Conservation (phyloP, 2,329 filamentous ascomycete genomes). For the Fusarium bulbicola region DNA sequence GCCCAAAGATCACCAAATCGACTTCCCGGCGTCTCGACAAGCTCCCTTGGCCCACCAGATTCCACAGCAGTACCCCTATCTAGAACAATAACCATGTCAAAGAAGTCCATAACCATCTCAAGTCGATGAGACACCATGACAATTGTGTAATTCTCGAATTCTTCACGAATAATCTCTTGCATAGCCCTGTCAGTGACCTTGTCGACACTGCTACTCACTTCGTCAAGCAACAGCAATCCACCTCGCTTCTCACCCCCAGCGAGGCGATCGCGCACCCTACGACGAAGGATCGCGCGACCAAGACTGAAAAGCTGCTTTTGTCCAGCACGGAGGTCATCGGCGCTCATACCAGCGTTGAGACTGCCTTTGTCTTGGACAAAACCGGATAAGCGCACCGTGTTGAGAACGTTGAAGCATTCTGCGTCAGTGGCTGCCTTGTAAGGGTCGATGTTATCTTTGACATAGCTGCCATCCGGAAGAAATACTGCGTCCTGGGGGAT, state of each 20-base stretch:
- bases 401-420: slow-evolving; percentile 50
- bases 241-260: slow-evolving; percentile 26
- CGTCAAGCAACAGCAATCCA: slow-evolving; percentile 52
- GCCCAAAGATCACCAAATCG: slow-evolving; percentile 47
- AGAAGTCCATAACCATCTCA: slow-evolving; percentile 61
- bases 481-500: slow-evolving; percentile 65
- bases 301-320: slow-evolving; percentile 73
- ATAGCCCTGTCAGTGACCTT: slow-evolving; percentile 52
- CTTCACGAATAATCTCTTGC: slow-evolving; percentile 51
- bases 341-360: slow-evolving; percentile 51
- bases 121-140: slow-evolving; percentile 58
- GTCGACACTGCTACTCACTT: slow-evolving; percentile 56
- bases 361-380: slow-evolving; percentile 49
- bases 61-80: slow-evolving; percentile 59
- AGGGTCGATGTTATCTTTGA: slow-evolving; percentile 56
- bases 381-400: slow-evolving; percentile 46
- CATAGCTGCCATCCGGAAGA: slow-evolving; percentile 54
- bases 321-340: slow-evolving; percentile 62
- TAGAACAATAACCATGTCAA: slow-evolving; percentile 59
- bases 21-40: slow-evolving; percentile 39
- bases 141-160: slow-evolving; percentile 62
- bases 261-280: slow-evolving; percentile 32
- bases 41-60: slow-evolving; percentile 36
- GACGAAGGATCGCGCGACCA: slow-evolving; percentile 64
- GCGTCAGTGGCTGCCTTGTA: slow-evolving; percentile 41